These are phyloP conservation scores for Besnoitia besnoiti DNA, from an alignment of 169 alveolate species.

Conservation along the genomic window DNA sequence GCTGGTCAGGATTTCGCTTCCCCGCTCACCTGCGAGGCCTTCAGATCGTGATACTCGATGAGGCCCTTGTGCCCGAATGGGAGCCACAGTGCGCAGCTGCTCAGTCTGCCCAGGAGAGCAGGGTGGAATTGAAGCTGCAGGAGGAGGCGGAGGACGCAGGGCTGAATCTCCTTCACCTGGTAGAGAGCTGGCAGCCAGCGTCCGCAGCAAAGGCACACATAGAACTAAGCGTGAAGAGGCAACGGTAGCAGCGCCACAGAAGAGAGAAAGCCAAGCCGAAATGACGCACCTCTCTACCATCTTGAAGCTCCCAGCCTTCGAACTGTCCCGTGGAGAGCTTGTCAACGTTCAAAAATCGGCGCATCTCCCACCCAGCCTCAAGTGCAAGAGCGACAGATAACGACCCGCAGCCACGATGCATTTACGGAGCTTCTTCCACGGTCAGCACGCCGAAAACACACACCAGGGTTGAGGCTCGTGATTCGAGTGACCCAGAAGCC, in stretches of 20 bases:
- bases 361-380: no score
- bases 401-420: no score
- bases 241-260: not conserved
- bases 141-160: slow-evolving; percentile 35
- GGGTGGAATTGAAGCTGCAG: slow-evolving; percentile 36
- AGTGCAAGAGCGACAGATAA: no score
- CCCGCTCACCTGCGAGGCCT: slow-evolving; percentile 42
- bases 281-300: no score
- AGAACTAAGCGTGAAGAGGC: not conserved
- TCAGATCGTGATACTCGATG: slow-evolving; percentile 3
- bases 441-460: no score
- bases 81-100: not conserved
- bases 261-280: not conserved
- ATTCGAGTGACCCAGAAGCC: no score
- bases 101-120: not conserved
- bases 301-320: no score
- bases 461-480: no score
- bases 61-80: slow-evolving; percentile 34
- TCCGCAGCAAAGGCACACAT: not conserved
- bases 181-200: not conserved
- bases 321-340: not conserved
- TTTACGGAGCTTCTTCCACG: no score
- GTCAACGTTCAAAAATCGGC: no score
- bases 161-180: slow-evolving; percentile 37
- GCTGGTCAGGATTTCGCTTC: no score